Evolutionary conservation across 2,329 filamentous ascomycete genomes (phyloP), one percentile per base, ranked within the genome.

Genomic region (Hypoxylon sp.): DNA sequence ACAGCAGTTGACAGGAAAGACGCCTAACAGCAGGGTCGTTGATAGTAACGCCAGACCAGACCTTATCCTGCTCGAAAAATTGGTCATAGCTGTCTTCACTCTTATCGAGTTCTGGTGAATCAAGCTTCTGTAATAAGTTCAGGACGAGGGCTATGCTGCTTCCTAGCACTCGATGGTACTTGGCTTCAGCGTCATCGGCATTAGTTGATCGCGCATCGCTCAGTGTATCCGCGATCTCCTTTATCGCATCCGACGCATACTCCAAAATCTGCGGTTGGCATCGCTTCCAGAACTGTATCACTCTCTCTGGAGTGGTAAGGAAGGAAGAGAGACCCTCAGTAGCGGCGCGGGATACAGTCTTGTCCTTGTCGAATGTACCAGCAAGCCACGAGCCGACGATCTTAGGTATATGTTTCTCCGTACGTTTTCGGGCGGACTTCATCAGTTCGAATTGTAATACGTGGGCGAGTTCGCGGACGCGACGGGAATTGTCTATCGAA

Each of bases 351-450:
- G 88, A 79, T 9, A 91, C 91, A 12, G 80, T 79, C 46, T 86
- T 84, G 67, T 99, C 93, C 60, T 83, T 88, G 69, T 99, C 94
- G 67, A 91, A 96, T 1, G 88, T 82, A 1, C 93, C 94, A 5
- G 90, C 89, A 8, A 97, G 80, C 94, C 95, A 99, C n/a, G 90
- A 81, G 7, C 89, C 91, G 34, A 95, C 86, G 25, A 95, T 78
- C 52, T 82, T 85, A 8, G 90, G 85, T 55, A 99, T 79, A 62
- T 88, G 80, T 57, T 83, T 89, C 56, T 90, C 91, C 73, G 96
- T 90, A 55, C 91, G 84, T 76, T 94, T 96, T 37, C 91, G 88
- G 4, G 80, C 79, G 3, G 81, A 82, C 59, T 79, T 80, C 64
- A 86, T 73, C 8, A 87, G 71, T 60, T 81, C 79, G 57, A 78